Conservation (phyloP, 2,329 filamentous ascomycete genomes). For the Exserohilum rostratum region DNA sequence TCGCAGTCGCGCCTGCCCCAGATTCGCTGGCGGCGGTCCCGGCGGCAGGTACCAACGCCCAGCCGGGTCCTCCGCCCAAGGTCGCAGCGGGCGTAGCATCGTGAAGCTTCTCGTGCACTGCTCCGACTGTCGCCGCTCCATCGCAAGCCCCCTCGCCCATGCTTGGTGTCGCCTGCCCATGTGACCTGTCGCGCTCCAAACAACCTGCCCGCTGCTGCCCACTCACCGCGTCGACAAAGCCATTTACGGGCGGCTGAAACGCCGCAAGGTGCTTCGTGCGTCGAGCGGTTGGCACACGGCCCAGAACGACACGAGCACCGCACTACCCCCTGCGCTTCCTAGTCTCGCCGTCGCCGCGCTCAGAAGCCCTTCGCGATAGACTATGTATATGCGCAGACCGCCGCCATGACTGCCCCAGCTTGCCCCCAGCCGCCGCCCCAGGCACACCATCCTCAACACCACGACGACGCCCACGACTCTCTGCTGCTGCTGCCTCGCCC, state of each 20-base stretch:
- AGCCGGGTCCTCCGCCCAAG: slow-evolving; percentile 1
- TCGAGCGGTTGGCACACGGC: slow-evolving; percentile 28
- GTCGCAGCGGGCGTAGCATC: slow-evolving; percentile 7
- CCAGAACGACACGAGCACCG: slow-evolving; percentile 26
- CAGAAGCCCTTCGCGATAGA: slow-evolving; percentile 14
- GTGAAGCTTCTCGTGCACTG: slow-evolving; percentile 12
- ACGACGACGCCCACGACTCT: slow-evolving; percentile 24
- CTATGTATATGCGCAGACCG: slow-evolving; percentile 38
- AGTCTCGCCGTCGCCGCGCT: slow-evolving; percentile 21
- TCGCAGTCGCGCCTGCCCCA: slow-evolving; percentile 7
- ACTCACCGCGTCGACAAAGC: slow-evolving; percentile 25
- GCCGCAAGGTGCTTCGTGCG: slow-evolving; percentile 40
- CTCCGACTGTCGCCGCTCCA: slow-evolving; percentile 23
- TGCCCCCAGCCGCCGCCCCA: slow-evolving; percentile 21
- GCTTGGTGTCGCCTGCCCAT: slow-evolving; percentile 29
- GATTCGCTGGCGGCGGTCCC: slow-evolving; percentile 19
- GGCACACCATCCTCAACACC: slow-evolving; percentile 15
- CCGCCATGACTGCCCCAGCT: slow-evolving; percentile 37
- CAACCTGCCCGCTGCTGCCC: slow-evolving; percentile 27
- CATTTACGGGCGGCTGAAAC: slow-evolving; percentile 43
- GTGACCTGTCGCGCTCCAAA: slow-evolving; percentile 26
- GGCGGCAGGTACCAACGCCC: slow-evolving; percentile 25
- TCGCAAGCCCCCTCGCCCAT: slow-evolving; percentile 24
- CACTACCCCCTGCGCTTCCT: slow-evolving; percentile 20
- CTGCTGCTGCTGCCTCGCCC: neutral